A percentile compares a stretch with the other conserved stretches of the same genome.
phyloP scores from a whole-genome alignment of 1,284 basidiomycete species.

The Cryptococcus floricola region DNA sequence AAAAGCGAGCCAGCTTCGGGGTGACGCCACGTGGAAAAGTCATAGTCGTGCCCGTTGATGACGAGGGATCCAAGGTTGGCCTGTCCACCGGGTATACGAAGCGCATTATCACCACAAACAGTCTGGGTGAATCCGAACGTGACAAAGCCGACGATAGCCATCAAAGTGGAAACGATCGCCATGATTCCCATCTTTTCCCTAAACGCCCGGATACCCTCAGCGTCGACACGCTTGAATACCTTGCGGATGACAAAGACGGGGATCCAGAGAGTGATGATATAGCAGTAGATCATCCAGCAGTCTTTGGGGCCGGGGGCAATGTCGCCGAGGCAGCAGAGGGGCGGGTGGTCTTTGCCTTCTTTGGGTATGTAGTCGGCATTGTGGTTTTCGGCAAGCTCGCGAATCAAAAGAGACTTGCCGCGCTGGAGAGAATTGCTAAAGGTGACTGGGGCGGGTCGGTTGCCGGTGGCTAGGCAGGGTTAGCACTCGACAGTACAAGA shows the following conservation, averaged over 20 bases:
- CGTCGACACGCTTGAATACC: conserved; percentile 69
- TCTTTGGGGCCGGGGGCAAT: conserved; percentile 85
- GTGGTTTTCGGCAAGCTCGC: conserved; percentile 79
- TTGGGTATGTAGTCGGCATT: conserved; percentile 76
- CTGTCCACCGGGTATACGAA: conserved; percentile 72
- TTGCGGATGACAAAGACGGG: conserved; percentile 65
- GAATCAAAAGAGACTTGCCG: conserved; percentile 79
- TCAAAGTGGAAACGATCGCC: conserved; percentile 69
- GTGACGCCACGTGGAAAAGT: conserved; percentile 80
- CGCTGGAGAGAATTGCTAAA: conserved; percentile 57
- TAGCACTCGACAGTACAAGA: not conserved
- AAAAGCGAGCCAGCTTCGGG: conserved; percentile 62
- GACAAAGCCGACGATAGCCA: conserved; percentile 93
- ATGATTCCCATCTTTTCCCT: conserved; percentile 96
- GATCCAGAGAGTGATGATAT: conserved; percentile 76
- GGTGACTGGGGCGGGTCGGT: conserved; percentile 61
- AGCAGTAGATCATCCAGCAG: conserved; percentile 95
- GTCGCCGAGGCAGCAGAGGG: conserved; percentile 66
- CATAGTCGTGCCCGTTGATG: conserved; percentile 90
- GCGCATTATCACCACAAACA: conserved; percentile 81
- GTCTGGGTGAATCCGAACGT: conserved; percentile 98
- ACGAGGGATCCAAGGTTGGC: conserved; percentile 79
- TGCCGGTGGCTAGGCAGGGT: conserved; percentile 65
- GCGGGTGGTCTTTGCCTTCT: conserved; percentile 51
- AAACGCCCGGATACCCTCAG: conserved; percentile 92